A percentile compares a stretch with the other conserved stretches of the same genome.
phyloP scores from a whole-genome alignment of 2,329 filamentous ascomycete species.

The Diaporthe sp. region DNA sequence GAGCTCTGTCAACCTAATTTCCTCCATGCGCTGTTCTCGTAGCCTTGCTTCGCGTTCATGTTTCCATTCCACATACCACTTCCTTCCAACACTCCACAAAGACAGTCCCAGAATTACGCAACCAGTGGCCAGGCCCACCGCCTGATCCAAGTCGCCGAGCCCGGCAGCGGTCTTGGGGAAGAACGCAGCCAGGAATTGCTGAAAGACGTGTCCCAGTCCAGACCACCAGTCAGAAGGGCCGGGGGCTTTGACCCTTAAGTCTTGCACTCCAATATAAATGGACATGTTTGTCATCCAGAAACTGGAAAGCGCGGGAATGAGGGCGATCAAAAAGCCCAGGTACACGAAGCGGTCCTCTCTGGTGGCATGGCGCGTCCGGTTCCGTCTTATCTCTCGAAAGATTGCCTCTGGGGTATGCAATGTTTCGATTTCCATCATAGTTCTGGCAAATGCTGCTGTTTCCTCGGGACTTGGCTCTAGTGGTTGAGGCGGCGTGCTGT shows the following conservation, averaged over 20 bases:
- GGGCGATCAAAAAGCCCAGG: not conserved
- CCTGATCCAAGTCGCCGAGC: not conserved
- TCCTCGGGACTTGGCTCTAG: not conserved
- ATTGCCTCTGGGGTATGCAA: not conserved
- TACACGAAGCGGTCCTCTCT: not conserved
- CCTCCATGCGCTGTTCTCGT: not conserved
- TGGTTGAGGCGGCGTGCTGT: too few relatives aligned
- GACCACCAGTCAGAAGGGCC: not conserved
- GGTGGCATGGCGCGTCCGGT: rapidly evolving
- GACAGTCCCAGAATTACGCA: not conserved
- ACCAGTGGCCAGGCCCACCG: not conserved
- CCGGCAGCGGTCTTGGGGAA: not conserved
- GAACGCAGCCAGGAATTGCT: not conserved
- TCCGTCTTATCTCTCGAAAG: not conserved
- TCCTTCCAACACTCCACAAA: not conserved
- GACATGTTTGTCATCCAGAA: not conserved
- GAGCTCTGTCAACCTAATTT: not conserved
- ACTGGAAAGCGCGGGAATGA: not conserved
- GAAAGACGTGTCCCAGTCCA: not conserved
- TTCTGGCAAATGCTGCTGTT: not conserved
- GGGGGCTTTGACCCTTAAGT: not conserved
- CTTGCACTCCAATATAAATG: not conserved
- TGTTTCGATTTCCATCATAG: not conserved
- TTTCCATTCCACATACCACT: not conserved
- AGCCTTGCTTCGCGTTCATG: not conserved